Percentiles rank a stretch among this genome's conserved stretches.
These are phyloP conservation scores for Raffaelea albimanens DNA, from an alignment of 2,329 filamentous ascomycete genomes.

Conservation along the genomic window DNA sequence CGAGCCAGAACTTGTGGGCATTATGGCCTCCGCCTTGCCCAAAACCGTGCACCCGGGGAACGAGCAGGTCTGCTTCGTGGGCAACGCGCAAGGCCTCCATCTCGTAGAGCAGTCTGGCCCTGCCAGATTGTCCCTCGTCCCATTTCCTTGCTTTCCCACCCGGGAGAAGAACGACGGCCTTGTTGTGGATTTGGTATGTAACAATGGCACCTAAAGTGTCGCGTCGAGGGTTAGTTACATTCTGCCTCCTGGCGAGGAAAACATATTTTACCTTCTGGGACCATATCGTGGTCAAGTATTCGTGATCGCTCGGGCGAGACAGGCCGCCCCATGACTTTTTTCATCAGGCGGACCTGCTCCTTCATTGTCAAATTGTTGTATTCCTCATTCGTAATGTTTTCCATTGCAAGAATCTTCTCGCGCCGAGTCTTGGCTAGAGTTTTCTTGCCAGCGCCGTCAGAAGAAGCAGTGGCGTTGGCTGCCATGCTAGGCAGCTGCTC, in stretches of 20 bases:
- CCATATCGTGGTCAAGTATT: neutral
- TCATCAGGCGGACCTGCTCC: neutral
- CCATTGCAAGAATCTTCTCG: neutral
- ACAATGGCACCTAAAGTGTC: constrained; percentile 4
- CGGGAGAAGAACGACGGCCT: constrained; percentile 14
- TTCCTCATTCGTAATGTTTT: neutral
- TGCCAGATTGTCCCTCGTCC: constrained; percentile 6
- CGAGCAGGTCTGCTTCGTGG: constrained; percentile 12
- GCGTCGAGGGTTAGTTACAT: too few relatives aligned
- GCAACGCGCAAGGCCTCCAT: constrained; percentile 18
- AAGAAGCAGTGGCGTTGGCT: neutral
- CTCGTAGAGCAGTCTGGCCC: constrained; percentile 10
- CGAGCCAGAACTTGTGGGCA: constrained; percentile 13
- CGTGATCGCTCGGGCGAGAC: neutral
- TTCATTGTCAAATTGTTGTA: neutral
- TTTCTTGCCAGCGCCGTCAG: neutral
- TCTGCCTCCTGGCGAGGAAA: too few relatives aligned
- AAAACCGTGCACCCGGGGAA: constrained; percentile 13
- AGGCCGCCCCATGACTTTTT: neutral
- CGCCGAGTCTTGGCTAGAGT: neutral
- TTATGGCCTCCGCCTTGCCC: constrained; percentile 2
- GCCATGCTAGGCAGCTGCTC: neutral
- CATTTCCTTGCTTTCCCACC: constrained; percentile 17
- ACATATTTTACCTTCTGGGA: neutral
- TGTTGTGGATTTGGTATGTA: constrained; percentile 13